Evolutionary conservation across 805 yeast genomes (phyloP), one percentile per base, ranked within the genome.

Genomic region (Candida nanaspora): DNA sequence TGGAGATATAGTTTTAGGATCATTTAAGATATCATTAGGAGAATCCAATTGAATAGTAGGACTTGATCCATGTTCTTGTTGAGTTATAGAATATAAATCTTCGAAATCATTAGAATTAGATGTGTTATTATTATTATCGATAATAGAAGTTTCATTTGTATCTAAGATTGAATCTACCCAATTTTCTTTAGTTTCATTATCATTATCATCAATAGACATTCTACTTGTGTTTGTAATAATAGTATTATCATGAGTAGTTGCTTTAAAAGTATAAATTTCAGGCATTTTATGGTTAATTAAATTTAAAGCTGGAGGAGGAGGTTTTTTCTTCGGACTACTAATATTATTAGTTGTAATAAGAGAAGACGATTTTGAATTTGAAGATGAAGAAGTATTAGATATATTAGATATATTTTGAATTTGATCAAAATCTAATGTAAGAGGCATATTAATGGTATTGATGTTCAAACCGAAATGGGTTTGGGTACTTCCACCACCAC

Each of bases 141-240:
- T n/a, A n/a, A n/a, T n/a, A n/a, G n/a, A n/a, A n/a, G n/a, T n/a
- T n/a, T n/a, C n/a, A n/a, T n/a, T n/a, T n/a, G n/a, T n/a, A n/a
- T n/a, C n/a, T n/a, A n/a, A n/a, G n/a, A 33, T 33, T 4, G 35
- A 33, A 33, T 33, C 35, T 5, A 33, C 35, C 35, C 35, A 33
- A 14, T 33, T 18, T 14, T 33, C 19, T 33, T 20, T 7, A 13
- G 26, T 13, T 16, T n/a, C n/a, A n/a, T n/a, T n/a, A n/a, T n/a
- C n/a, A n/a, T n/a, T n/a, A n/a, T n/a, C n/a, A n/a, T n/a, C n/a
- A n/a, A 7, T 5, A 5, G 20, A 6, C 16, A 6, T 16, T 6
- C 6, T 15, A 9, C 20, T 9, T 4, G 35, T 4, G n/a, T 33
- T n/a, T 7, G n/a, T 8, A 13, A 9, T 20, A 9, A n/a, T 32